Evolutionary conservation across 1,139 yeast species (phyloP), one percentile per base, ranked within the genome.

Genomic region (Pichia cactophila): DNA sequence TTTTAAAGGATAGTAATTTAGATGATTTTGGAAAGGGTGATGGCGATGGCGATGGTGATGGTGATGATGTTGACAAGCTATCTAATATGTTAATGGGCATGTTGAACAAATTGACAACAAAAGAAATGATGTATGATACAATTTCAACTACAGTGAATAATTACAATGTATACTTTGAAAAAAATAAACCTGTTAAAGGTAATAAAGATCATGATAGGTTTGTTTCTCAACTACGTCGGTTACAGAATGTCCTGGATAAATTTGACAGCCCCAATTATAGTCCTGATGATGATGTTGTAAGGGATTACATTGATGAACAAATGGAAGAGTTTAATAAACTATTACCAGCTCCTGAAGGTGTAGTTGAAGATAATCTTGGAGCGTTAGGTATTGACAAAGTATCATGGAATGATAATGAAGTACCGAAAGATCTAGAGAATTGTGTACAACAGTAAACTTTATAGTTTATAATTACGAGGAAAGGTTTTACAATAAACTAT

Each of bases 261-360:
- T 84, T 82, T 61, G 90, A 86, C 54, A 68, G 71, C 11, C 69
- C 75, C 0, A 71, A 67, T 45, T 84, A 80, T 59, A 66, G 69
- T 45, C 86, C 83, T 54, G 73, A 73, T 12, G 72, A 75, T 54
- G 67, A 68, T 49, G 69, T 68, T 46, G 73, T 78, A 63, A 70
- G 84, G 62, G 77, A 77, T 49, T 70, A 72, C 56, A 72, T 84
- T 51, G 74, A 81, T 58, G 53, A 68, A 10, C 74, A 81, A 54
- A 69, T 89, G 58, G 94, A 86, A 55, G 71, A 76, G 14, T 78
- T 86, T 65, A 89, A 86, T 59, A 90, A 83, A 49, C 71, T 87
- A 45, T 97, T 97, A 0, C 86, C 88, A 60, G 96, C 96, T 0
- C 98, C 98, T 4, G 68, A 77, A 29, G 95, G 86, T 48, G 72